phyloP scores from a whole-genome alignment of 371 early-diverging fungal genomes.

The Syncephalis plumigaleata region DNA sequence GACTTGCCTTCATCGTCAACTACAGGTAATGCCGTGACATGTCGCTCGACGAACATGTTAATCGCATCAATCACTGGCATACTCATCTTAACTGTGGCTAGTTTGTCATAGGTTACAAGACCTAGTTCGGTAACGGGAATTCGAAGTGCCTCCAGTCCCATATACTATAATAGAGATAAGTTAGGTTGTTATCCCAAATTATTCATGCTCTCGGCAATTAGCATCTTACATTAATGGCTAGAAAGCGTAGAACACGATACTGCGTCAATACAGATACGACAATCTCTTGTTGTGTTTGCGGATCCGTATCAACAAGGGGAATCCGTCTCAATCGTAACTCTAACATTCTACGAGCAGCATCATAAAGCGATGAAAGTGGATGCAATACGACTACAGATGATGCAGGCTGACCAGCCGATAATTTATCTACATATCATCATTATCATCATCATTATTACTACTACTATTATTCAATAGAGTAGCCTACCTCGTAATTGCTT shows the following conservation, averaged over 20 bases:
- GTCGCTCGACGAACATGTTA: constrained; percentile 67
- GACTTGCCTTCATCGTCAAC: constrained; percentile 60
- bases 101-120: constrained; percentile 69
- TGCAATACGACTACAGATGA: constrained; percentile 46
- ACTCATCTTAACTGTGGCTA: constrained; percentile 56
- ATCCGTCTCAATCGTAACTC: constrained; percentile 68
- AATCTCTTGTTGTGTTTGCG: constrained; percentile 56
- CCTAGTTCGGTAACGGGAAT: constrained; percentile 54
- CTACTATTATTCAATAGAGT: neutral
- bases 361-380: constrained; percentile 71
- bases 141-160: constrained; percentile 36
- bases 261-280: constrained; percentile 84
- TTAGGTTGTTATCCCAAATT: constrained; percentile 2
- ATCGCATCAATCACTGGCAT: constrained; percentile 78
- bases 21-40: constrained; percentile 84
- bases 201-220: constrained; percentile 1
- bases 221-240: constrained; percentile 61
- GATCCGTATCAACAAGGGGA: constrained; percentile 67
- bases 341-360: constrained; percentile 55
- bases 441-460: no score
- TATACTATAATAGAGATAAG: constrained; percentile 26
- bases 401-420: constrained; percentile 26
- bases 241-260: constrained; percentile 76
- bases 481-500: constrained; percentile 38
- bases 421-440: constrained; percentile 25